A percentile compares a stretch with the other conserved stretches of the same genome.
Conservation (phyloP, 345 rosid species). For the Physaria fendleri region DNA sequence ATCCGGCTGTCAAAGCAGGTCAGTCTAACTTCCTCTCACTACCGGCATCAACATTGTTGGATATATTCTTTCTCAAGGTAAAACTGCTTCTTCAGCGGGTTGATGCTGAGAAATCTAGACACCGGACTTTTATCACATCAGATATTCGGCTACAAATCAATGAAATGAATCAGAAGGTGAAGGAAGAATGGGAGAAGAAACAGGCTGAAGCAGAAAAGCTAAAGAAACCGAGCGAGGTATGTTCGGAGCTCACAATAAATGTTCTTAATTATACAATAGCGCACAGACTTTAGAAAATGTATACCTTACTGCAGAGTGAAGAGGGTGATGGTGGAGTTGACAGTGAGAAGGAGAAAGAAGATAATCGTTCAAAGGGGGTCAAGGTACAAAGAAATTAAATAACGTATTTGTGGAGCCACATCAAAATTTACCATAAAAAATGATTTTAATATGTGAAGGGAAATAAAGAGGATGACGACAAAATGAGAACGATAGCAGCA, state of each 20-base stretch:
- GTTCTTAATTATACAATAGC: not conserved
- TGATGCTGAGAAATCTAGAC: slow-evolving; percentile 69
- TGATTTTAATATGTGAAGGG: slow-evolving; percentile 30
- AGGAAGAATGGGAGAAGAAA: slow-evolving; percentile 73
- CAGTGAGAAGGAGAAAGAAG: slow-evolving; percentile 84
- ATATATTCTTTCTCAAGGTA: slow-evolving; percentile 20
- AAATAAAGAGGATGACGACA: slow-evolving; percentile 94
- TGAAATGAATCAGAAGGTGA: slow-evolving; percentile 57
- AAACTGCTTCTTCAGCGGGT: slow-evolving; percentile 45
- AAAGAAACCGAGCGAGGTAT: slow-evolving; percentile 59
- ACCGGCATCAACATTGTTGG: not conserved
- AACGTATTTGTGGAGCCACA: not conserved
- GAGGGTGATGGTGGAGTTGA: slow-evolving; percentile 65
- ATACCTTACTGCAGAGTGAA: slow-evolving; percentile 34
- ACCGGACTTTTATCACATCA: slow-evolving; percentile 50
- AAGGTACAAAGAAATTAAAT: slow-evolving; percentile 45
- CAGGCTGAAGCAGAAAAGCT: slow-evolving; percentile 79
- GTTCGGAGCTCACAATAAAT: slow-evolving; percentile 13
- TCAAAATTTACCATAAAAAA: not conserved
- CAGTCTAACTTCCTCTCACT: slow-evolving; percentile 15
- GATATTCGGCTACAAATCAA: slow-evolving; percentile 67
- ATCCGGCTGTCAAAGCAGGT: slow-evolving; percentile 84
- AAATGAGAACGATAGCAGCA: slow-evolving; percentile 98
- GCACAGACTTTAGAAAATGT: not conserved
- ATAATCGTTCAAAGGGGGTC: slow-evolving; percentile 44